Percentiles rank a stretch among this genome's conserved stretches.
These are phyloP conservation scores for Alternaria sp. DNA, from an alignment of 2,329 filamentous ascomycete species.

Conservation along the genomic window DNA sequence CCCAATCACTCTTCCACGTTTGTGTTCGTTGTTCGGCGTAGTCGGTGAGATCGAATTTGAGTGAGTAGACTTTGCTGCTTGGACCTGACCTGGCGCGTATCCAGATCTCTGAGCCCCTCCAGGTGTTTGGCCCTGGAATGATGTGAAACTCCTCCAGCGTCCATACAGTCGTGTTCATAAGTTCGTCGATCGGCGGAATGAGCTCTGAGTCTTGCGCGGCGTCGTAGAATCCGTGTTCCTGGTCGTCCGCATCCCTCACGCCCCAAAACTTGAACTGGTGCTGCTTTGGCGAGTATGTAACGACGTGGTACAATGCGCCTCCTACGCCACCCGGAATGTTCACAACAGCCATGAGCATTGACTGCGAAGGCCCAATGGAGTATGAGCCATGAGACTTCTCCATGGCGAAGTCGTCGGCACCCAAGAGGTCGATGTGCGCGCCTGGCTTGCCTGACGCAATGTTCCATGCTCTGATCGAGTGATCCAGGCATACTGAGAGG, in stretches of 20 bases:
- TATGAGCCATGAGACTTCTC: constrained; percentile 72
- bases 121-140: constrained; percentile 44
- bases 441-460: constrained; percentile 79
- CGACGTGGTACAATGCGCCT: constrained; percentile 65
- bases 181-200: constrained; percentile 64
- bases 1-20: constrained; percentile 68
- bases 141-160: constrained; percentile 57
- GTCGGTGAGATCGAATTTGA: constrained; percentile 74
- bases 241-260: constrained; percentile 66
- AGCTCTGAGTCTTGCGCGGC: constrained; percentile 69
- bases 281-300: constrained; percentile 87
- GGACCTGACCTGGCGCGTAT: constrained; percentile 62
- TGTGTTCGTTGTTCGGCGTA: constrained; percentile 67
- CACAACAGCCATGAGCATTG: constrained; percentile 76
- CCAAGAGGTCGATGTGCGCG: constrained; percentile 77
- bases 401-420: constrained; percentile 61
- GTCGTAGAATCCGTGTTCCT: constrained; percentile 70
- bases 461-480: constrained; percentile 90
- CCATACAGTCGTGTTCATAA: constrained; percentile 60
- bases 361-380: constrained; percentile 78
- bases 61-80: constrained; percentile 68
- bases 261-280: constrained; percentile 96
- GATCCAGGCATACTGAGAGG: constrained; percentile 87
- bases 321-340: constrained; percentile 59
- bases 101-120: constrained; percentile 54